A percentile compares a stretch with the other conserved stretches of the same genome.
Conservation (phyloP, 2,329 filamentous ascomycete species). For the Pyricularia sp. region DNA sequence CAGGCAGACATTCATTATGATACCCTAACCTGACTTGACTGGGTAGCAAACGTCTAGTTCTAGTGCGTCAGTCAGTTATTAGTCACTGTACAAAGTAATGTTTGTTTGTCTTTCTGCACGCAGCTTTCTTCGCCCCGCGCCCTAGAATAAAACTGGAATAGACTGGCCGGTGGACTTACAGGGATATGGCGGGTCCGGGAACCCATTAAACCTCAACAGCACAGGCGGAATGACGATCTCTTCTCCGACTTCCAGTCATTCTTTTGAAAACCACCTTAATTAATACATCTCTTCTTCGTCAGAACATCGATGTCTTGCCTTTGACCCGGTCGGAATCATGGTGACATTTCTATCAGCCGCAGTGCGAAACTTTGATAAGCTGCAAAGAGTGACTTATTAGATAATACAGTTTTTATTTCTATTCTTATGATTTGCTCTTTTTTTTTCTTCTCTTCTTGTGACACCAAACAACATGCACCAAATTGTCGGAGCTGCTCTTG, state of each 20-base stretch:
- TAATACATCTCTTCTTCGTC: neutral
- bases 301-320: neutral
- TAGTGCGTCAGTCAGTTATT: neutral
- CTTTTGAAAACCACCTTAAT: neutral
- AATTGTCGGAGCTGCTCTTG: neutral
- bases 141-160: neutral
- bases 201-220: neutral
- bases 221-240: neutral
- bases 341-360: neutral
- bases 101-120: neutral
- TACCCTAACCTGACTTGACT: neutral
- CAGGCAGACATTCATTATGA: neutral
- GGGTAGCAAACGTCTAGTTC: too few relatives aligned
- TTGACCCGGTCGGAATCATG: neutral
- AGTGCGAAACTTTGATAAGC: neutral
- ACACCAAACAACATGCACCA: conserved; percentile 7
- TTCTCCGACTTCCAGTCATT: neutral
- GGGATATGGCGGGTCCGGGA: neutral
- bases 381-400: neutral
- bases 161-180: neutral
- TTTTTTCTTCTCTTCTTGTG: neutral
- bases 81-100: too few relatives aligned
- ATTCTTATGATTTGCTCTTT: neutral
- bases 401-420: neutral
- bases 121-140: neutral